These are phyloP conservation scores for Urochloa ruziziensis DNA, from an alignment of 176 grass and related monocot genomes.

Conservation along the genomic window DNA sequence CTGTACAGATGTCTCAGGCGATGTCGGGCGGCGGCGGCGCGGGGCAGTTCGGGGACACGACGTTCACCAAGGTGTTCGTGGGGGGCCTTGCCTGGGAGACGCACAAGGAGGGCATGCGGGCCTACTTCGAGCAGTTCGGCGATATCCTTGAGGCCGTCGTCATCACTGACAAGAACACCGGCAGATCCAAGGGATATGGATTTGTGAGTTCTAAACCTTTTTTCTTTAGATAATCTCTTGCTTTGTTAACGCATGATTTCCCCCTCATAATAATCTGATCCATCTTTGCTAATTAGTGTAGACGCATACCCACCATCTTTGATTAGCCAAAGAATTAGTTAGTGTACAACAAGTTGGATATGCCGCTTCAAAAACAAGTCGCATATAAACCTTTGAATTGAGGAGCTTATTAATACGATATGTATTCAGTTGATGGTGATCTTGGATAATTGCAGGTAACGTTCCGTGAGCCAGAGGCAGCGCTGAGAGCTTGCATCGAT, in stretches of 20 bases:
- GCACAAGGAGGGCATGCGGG: conserved; percentile 42
- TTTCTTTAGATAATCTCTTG: not conserved
- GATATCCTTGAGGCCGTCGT: conserved; percentile 96
- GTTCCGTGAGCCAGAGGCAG: conserved; percentile 50
- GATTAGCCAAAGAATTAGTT: not conserved
- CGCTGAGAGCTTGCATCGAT: conserved; percentile 46
- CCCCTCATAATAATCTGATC: not conserved
- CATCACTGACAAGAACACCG: conserved; percentile 69
- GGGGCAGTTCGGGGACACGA: conserved; percentile 44
- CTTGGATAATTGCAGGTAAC: conserved; percentile 42
- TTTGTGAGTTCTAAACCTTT: conserved; percentile 30
- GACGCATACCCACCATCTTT: not conserved
- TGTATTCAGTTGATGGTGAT: not conserved
- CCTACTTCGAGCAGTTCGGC: conserved; percentile 61
- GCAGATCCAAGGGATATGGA: conserved; percentile 58
- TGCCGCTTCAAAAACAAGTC: too few relatives aligned
- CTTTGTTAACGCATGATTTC: not conserved
- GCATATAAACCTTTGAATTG: not conserved
- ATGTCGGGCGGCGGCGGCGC: not conserved
- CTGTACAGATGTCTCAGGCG: conserved; percentile 26
- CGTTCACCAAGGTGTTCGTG: conserved; percentile 52
- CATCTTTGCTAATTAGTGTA: not conserved
- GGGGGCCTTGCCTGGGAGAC: conserved; percentile 56
- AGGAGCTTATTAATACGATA: not conserved
- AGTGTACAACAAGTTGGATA: not conserved